Percentiles rank a stretch among this genome's conserved stretches.
phyloP scores from a whole-genome alignment of 352 stramenopile species.

The Labyrinthula sp. region DNA sequence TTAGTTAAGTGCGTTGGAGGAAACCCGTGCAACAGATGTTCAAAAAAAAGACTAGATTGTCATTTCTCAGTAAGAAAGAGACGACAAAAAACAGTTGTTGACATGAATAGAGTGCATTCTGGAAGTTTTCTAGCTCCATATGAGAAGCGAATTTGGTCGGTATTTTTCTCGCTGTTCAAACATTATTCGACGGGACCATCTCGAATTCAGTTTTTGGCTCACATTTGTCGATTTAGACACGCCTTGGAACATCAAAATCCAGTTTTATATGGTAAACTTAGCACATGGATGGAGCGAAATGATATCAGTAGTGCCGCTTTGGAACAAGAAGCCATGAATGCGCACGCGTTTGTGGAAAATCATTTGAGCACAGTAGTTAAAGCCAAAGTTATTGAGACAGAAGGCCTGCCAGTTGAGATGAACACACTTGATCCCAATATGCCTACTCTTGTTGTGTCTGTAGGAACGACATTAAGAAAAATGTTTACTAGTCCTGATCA shows the following conservation, averaged over 20 bases:
- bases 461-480: conserved; percentile 2
- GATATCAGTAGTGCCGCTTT: conserved; percentile 6
- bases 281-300: conserved; percentile 18
- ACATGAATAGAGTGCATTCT: too few species aligned
- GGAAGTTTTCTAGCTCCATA: conserved; percentile 22
- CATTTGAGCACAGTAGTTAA: conserved; percentile 1
- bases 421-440: background rate
- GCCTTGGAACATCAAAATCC: conserved; percentile 22
- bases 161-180: conserved; percentile 27
- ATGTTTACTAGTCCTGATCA: conserved; percentile 2
- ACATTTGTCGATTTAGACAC: conserved; percentile 11
- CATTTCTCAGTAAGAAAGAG: too few species aligned
- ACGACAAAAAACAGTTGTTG: too few species aligned
- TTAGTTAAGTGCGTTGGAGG: too few species aligned
- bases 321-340: background rate
- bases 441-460: conserved; percentile 2
- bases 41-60: too few species aligned
- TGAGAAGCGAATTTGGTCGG: conserved; percentile 20
- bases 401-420: background rate
- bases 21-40: too few species aligned
- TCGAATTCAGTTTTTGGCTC: conserved; percentile 15
- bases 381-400: background rate
- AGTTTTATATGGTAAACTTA: conserved; percentile 7
- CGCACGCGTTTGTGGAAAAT: conserved; percentile 8
- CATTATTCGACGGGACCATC: conserved; percentile 15